Conservation (phyloP, 2,329 filamentous ascomycete species). For the Phyllosticta citriasiana region DNA sequence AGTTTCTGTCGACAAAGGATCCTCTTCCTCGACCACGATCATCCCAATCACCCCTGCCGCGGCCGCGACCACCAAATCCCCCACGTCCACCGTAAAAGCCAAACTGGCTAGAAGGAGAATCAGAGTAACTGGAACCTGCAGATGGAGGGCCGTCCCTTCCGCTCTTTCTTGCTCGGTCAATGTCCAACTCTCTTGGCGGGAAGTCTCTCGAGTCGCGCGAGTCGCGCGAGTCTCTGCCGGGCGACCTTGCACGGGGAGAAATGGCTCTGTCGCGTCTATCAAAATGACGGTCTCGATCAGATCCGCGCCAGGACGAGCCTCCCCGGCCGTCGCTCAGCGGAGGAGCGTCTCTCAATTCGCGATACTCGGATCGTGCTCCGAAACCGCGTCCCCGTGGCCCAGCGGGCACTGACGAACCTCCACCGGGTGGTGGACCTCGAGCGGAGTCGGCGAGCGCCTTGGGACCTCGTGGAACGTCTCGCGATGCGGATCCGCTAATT, state of each 20-base stretch:
- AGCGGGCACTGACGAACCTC: conserved; percentile 22
- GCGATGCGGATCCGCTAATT: conserved; percentile 17
- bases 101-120: conserved; percentile 46
- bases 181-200: conserved; percentile 52
- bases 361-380: conserved; percentile 46
- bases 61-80: conserved; percentile 35
- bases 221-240: conserved; percentile 47
- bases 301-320: conserved; percentile 42
- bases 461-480: conserved; percentile 69
- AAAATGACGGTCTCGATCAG: conserved; percentile 38
- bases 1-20: conserved; percentile 41
- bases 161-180: conserved; percentile 55
- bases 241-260: conserved; percentile 55
- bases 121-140: conserved; percentile 60
- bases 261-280: conserved; percentile 50
- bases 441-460: conserved; percentile 63
- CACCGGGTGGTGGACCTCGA: conserved; percentile 26
- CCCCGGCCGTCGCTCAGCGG: conserved; percentile 53
- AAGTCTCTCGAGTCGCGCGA: conserved; percentile 54
- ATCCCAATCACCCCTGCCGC: conserved; percentile 43
- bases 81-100: conserved; percentile 34
- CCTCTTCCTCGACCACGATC: conserved; percentile 41
- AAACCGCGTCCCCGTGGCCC: conserved; percentile 57
- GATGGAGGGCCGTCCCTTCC: conserved; percentile 66
- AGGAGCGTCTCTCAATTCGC: conserved; percentile 45